Evolutionary conservation across 345 rosid species (phyloP), one percentile per base, ranked within the genome.

Genomic region (Nephelium lappaceum): DNA sequence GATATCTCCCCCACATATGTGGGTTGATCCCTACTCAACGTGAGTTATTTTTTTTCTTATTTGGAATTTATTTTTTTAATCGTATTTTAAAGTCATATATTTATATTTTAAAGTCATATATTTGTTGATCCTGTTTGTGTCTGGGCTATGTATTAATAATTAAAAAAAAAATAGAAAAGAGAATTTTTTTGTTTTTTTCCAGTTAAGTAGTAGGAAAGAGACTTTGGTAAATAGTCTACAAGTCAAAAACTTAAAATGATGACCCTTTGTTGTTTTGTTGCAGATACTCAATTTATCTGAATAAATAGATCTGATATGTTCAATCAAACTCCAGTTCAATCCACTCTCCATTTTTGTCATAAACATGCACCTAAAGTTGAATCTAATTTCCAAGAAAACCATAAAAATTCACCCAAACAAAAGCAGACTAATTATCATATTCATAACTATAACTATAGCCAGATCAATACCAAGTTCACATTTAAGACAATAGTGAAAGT

Each of bases 201-300:
- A 31, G 36, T 31, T 0, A 2, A 31, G 36, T 31, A 31, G 2
- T 31, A 2, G 36, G 36, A 31, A 31, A 31, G 36, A 31, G 36
- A 31, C 36, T 31, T 31, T 31, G 36, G 36, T 31, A 1, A 31
- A 31, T 31, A 31, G 36, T 31, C 36, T 31, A 31, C 36, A 79
- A 84, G 80, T 69, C 83, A 85, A 77, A 69, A 83, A 49, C 78
- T 81, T 86, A 69, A n/a, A n/a, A n/a, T 39, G 72, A 58, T 76
- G 84, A 79, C 75, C 74, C 78, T 81, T 83, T 61, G 84, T 21
- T 11, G 77, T 42, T 70, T 70, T 78, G 81, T 70, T 78, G 78
- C 77, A 61, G 81, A 83, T 85, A 81, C 49, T 76, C 64, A 72
- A 81, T 75, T 79, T 74, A 77, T 82, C 79, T 19, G 69, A 57